Evolutionary conservation across 2,329 filamentous ascomycete species (phyloP), one percentile per base, ranked within the genome.

Genomic region (Colletotrichum euphorbiae): DNA sequence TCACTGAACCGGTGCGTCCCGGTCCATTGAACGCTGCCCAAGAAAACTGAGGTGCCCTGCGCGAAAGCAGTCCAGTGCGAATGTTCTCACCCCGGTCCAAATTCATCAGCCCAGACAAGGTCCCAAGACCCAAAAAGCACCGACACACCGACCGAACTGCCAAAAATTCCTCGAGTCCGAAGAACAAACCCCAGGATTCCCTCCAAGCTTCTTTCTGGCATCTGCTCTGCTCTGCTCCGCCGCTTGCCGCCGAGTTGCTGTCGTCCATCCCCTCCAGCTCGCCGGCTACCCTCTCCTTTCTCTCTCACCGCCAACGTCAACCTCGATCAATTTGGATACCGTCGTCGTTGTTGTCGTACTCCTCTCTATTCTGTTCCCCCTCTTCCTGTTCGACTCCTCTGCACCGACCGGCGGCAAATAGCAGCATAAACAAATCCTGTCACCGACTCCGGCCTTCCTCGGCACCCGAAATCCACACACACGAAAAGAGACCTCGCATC

Each of bases 401-500:
- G 2, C 28, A 9, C 28, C 48, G 24, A 51, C 28, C 48, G 48
- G 31, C 31, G 40, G 31, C 51, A 38, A 31, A 54, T 28, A 54
- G 50, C 31, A 28, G 13, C 6, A 54, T 40, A n/a, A 54, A 21
- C n/a, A 54, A 31, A 54, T 38, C 31, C 50, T n/a, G 28, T 52
- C 50, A 38, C 50, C 50, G 31, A 36, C 24, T 54, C 50, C 43
- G 56, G 43, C 64, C 54, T 21, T 48, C 38, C 64, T 58, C 64
- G 64, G 65, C 60, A 64, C 54, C 66, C 66, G 60, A 61, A 24
- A 46, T 42, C 28, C 13, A 17, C 61, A 54, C 51, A 19, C 28
- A 68, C 57, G 52, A 45, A 66, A 42, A 59, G 54, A 15, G 40
- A 55, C 54, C 17, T 45, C 66, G 66, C 66, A 69, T 69, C 66